Evolutionary conservation across 1,139 yeast genomes (phyloP).

Genomic region (Suhomyces kunorum): DNA sequence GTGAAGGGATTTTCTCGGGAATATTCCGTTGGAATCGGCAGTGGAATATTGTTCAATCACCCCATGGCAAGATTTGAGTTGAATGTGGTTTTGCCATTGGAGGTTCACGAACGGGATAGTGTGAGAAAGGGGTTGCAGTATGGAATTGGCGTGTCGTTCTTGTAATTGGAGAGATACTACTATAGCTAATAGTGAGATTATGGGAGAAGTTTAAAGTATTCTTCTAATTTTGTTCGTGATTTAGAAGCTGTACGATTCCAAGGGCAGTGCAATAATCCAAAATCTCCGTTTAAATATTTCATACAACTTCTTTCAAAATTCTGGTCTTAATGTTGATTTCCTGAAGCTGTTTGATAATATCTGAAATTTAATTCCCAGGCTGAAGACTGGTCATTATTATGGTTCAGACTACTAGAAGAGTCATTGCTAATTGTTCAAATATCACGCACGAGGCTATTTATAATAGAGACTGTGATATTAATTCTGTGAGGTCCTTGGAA

Average conservation of each 20-base stretch:
- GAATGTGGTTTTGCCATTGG: slow-evolving; percentile 78
- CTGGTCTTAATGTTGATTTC: no score
- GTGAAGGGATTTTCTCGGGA: slow-evolving; percentile 29
- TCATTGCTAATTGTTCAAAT: no score
- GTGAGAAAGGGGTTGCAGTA: slow-evolving; percentile 86
- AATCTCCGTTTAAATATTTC: slow-evolving; percentile 1
- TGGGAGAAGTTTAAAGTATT: no score
- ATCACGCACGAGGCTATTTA: no score
- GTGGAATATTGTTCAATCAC: slow-evolving; percentile 80
- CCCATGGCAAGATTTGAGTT: slow-evolving; percentile 91
- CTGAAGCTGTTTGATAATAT: no score
- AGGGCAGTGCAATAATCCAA: background rate
- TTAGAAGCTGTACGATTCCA: no score
- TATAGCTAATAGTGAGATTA: background rate
- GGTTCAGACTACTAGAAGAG: no score
- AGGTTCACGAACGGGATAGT: slow-evolving; percentile 63
- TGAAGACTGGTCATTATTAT: no score
- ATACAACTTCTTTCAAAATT: background rate
- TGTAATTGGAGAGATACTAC: slow-evolving; percentile 40
- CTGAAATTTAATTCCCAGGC: no score
- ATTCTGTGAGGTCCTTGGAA: no score
- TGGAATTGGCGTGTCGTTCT: slow-evolving; percentile 85
- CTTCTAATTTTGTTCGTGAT: no score
- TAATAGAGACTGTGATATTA: no score
- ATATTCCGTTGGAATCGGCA: slow-evolving; percentile 60